Evolutionary conservation across 192 early-diverging fungal species (phyloP), one percentile per base, ranked within the genome.

Genomic region (Linnemannia exigua): DNA sequence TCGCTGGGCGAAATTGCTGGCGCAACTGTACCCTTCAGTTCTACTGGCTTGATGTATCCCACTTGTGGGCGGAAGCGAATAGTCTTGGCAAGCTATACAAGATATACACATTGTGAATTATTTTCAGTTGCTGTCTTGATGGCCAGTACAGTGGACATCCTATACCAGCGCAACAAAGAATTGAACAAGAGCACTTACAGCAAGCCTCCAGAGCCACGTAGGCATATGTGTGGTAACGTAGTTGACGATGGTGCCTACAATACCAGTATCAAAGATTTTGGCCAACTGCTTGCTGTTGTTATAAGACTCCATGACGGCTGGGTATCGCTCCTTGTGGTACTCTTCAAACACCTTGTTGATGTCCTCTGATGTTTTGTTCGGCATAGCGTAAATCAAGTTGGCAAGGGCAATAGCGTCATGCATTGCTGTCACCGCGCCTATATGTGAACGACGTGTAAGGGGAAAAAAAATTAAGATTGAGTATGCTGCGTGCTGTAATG

Each of bases 371-470:
- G 50, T n/a, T 31, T 5, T 38, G 16, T 17, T 9, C 5, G 52
- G 52, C 31, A 75, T 22, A n/a, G 31, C 50, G 46, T 77, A 54
- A 11, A 77, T 0, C 16, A 33, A 22, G 35, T 77, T 77, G 68
- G 67, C 68, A 11, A 77, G 68, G 8, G 51, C 67, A 5, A 77
- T 50, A 2, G 76, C 76, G 22, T 77, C 76, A 12, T 77, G 67
- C 46, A 77, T 70, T 1, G 76, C 76, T 36, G 15, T 70, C 19
- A 58, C 50, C 0, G 76, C 76, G 1, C 75, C 72, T 74, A 31
- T 31, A 31, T 31, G 5, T 28, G 54, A 11, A 11, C 1, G 15
- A 63, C 4, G 15, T 3, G 28, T 2, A 63, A 14, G 9, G 15
- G 52, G 8, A n/a, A n/a, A n/a, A n/a, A n/a, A n/a, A n/a, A n/a